Evolutionary conservation across 2,329 filamentous ascomycete species (phyloP).

Genomic region (Pseudogymnoascus sp.): DNA sequence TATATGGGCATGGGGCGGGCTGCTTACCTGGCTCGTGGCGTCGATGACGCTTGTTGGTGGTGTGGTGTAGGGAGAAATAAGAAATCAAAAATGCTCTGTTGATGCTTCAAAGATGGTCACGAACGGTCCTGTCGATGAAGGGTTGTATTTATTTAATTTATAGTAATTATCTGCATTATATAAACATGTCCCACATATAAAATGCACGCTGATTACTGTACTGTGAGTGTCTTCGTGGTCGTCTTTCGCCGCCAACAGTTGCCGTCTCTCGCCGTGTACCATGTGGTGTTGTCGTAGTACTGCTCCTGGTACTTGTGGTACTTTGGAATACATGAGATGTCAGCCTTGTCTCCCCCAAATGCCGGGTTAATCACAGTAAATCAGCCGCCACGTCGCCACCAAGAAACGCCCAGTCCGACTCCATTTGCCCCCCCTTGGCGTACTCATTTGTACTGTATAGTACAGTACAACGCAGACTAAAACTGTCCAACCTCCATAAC

Average conservation of each 20-base stretch:
- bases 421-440: background rate
- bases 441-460: background rate
- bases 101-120: background rate
- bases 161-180: background rate
- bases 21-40: background rate
- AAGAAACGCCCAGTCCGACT: background rate
- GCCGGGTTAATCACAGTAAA: background rate
- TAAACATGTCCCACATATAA: background rate
- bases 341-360: background rate
- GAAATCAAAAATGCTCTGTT: background rate
- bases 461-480: background rate
- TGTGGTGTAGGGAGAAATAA: background rate
- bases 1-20: background rate
- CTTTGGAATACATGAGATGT: background rate
- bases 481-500: background rate
- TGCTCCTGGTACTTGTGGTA: background rate
- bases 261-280: background rate
- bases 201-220: background rate
- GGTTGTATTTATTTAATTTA: background rate
- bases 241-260: background rate
- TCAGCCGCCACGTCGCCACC: background rate
- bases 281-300: background rate
- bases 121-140: too few relatives aligned
- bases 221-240: background rate
- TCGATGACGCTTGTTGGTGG: background rate